Conservation (phyloP, 2,329 filamentous ascomycete genomes). For the Alternaria sp. region DNA sequence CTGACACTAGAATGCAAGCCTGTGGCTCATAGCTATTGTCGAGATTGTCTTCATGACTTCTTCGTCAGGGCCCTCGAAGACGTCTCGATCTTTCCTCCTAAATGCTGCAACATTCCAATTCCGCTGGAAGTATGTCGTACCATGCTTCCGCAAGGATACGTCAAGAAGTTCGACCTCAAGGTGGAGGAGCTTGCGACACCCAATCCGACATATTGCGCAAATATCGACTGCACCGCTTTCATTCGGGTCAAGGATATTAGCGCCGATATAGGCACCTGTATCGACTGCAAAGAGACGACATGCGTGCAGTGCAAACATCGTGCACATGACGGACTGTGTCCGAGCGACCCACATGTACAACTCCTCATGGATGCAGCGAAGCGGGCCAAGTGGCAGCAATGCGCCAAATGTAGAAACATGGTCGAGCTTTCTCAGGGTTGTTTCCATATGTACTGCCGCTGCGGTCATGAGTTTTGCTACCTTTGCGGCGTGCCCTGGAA, state of each 20-base stretch:
- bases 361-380: slow-evolving; percentile 21
- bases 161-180: slow-evolving; percentile 21
- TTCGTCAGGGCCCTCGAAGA: slow-evolving; percentile 22
- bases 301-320: slow-evolving; percentile 20
- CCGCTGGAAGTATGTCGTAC: slow-evolving; percentile 14
- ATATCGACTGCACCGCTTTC: slow-evolving; percentile 18
- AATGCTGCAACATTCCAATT: slow-evolving; percentile 26
- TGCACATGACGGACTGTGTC: slow-evolving; percentile 16
- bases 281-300: slow-evolving; percentile 14
- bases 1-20: background rate
- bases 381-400: slow-evolving; percentile 26
- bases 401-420: slow-evolving; percentile 23
- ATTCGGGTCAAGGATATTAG: slow-evolving; percentile 13
- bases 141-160: slow-evolving; percentile 9
- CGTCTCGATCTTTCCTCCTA: slow-evolving; percentile 29
- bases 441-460: slow-evolving; percentile 27
- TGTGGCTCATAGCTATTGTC: background rate
- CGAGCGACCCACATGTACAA: slow-evolving; percentile 18
- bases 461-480: slow-evolving; percentile 26
- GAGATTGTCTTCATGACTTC: background rate
- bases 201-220: slow-evolving; percentile 23
- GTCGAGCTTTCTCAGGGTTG: slow-evolving; percentile 22
- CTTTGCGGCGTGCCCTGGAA: slow-evolving; percentile 25
- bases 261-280: slow-evolving; percentile 12
- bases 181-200: slow-evolving; percentile 24